phyloP scores from a whole-genome alignment of 768 basidiomycete genomes.

The Ramaria rubella region DNA sequence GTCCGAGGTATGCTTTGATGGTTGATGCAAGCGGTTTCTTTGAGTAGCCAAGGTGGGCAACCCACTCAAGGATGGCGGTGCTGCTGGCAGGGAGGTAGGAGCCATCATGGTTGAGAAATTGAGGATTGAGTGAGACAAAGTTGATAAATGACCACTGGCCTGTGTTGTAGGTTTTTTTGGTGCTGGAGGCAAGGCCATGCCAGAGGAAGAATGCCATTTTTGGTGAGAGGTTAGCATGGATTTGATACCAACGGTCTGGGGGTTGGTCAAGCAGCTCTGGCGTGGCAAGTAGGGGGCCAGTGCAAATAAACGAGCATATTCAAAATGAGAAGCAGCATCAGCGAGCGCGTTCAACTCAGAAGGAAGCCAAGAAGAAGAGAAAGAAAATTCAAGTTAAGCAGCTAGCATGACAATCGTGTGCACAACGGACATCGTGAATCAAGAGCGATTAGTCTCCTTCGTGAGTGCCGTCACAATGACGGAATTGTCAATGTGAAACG shows the following conservation, averaged over 20 bases:
- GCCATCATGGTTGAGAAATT: conserved; percentile 8
- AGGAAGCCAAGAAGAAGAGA: conserved; percentile 14
- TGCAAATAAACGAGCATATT: conserved; percentile 20
- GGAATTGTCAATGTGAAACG: conserved; percentile 27
- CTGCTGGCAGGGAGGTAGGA: conserved; percentile 7
- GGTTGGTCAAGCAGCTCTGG: conserved; percentile 17
- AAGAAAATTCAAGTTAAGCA: conserved; percentile 14
- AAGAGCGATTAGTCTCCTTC: conserved; percentile 6
- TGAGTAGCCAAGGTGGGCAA: conserved; percentile 16
- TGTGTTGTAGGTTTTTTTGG: conserved; percentile 25
- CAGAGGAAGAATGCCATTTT: conserved; percentile 22
- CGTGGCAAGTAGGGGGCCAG: conserved; percentile 20
- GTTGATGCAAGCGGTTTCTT: conserved; percentile 10
- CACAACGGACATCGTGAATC: conserved; percentile 12
- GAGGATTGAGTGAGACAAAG: conserved; percentile 18
- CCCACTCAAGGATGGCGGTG: conserved; percentile 18
- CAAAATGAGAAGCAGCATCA: conserved; percentile 18
- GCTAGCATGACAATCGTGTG: conserved; percentile 13
- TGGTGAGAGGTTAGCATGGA: conserved; percentile 10
- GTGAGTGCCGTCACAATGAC: conserved; percentile 16
- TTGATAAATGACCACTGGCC: conserved; percentile 28
- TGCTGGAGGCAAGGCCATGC: conserved; percentile 25
- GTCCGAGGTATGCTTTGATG: conserved; percentile 24
- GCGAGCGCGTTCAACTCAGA: conserved; percentile 15
- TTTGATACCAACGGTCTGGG: conserved; percentile 16